Percentiles rank a stretch among this genome's conserved stretches.
Conservation (phyloP, 495 filamentous ascomycete species). For the Schizothecium vesticola region DNA sequence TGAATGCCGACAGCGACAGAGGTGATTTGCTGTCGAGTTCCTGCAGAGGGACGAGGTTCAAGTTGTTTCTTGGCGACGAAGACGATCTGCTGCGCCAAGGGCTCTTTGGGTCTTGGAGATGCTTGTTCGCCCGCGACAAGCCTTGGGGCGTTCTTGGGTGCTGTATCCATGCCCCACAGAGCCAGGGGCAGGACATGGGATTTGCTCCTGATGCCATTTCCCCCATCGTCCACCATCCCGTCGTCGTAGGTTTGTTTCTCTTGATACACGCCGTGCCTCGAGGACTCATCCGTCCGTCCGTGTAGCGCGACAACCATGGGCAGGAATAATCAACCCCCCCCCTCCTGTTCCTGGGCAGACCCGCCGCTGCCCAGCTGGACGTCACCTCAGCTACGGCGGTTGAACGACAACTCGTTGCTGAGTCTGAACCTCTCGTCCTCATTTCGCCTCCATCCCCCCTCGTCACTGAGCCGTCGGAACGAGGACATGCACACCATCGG, state of each 20-base stretch:
- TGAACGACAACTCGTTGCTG: not conserved
- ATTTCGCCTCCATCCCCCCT: not conserved
- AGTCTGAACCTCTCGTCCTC: not conserved
- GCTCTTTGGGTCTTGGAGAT: not conserved
- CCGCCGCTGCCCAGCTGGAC: not conserved
- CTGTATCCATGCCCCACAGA: not conserved
- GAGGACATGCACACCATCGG: not conserved
- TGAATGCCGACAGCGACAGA: not conserved
- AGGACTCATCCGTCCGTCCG: not conserved
- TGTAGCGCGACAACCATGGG: not conserved
- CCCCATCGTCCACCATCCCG: not conserved
- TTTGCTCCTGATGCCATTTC: not conserved
- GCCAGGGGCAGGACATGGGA: not conserved
- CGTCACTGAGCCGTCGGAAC: not conserved
- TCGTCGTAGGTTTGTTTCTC: not conserved
- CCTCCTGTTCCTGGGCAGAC: not conserved
- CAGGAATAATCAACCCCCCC: not conserved
- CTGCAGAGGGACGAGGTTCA: not conserved
- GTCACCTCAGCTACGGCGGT: not conserved
- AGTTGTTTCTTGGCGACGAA: not conserved
- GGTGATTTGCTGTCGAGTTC: not conserved
- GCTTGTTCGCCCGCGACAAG: not conserved
- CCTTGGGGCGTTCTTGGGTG: not conserved
- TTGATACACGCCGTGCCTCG: not conserved
- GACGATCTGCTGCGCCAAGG: not conserved